phyloP scores from a whole-genome alignment of 495 filamentous ascomycete genomes.

The Aspergillus bertholletiae region DNA sequence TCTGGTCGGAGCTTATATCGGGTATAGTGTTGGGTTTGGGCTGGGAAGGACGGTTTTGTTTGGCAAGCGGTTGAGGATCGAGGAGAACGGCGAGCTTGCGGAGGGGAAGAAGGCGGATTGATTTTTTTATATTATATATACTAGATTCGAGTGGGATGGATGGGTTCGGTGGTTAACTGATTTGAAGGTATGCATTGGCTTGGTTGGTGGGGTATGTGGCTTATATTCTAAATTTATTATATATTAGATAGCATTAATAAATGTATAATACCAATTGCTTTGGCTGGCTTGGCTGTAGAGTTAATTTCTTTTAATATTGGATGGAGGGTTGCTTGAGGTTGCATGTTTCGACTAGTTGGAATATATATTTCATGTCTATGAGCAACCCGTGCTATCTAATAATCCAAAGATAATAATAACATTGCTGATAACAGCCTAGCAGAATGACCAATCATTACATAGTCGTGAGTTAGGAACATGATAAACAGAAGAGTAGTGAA shows the following conservation, averaged over 20 bases:
- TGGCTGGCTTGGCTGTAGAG: too few relatives aligned
- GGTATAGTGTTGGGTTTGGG: constrained; percentile 60
- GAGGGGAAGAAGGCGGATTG: constrained; percentile 27
- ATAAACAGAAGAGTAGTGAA: neutral
- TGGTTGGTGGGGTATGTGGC: neutral
- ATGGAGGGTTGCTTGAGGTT: too few relatives aligned
- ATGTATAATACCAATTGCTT: too few relatives aligned
- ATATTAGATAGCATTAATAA: too few relatives aligned
- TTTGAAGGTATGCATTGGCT: neutral
- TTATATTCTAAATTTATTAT: too few relatives aligned
- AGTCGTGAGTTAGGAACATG: neutral
- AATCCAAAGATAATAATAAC: neutral
- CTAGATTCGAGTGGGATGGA: neutral
- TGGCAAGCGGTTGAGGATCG: constrained; percentile 62
- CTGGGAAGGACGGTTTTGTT: constrained; percentile 53
- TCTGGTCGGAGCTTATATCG: constrained; percentile 65
- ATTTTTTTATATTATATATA: neutral
- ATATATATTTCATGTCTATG: neutral
- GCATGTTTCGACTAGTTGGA: too few relatives aligned
- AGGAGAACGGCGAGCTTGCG: constrained; percentile 13
- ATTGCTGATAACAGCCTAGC: neutral
- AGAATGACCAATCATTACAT: neutral
- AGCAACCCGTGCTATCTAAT: neutral
- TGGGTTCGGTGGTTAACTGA: neutral
- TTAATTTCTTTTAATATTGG: too few relatives aligned